These are phyloP conservation scores for Bipolaris victoriae DNA, from an alignment of 2,329 filamentous ascomycete species.

Conservation along the genomic window DNA sequence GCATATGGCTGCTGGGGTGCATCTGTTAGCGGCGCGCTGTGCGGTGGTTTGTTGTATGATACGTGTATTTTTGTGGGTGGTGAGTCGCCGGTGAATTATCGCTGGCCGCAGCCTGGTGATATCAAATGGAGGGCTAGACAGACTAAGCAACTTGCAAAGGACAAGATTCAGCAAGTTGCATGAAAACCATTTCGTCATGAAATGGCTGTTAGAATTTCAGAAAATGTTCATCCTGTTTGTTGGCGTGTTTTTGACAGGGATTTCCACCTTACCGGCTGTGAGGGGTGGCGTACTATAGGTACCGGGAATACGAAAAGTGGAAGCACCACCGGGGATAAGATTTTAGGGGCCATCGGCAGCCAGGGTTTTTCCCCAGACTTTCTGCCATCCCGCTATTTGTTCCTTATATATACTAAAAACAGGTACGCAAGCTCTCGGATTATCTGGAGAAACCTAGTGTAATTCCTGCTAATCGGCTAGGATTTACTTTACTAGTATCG, in stretches of 20 bases:
- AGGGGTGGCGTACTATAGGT: neutral
- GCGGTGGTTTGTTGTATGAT: conserved; percentile 41
- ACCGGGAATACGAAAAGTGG: too few relatives aligned
- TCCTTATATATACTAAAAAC: neutral
- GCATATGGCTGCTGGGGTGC: conserved; percentile 37
- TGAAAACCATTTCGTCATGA: neutral
- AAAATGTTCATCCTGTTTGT: too few relatives aligned
- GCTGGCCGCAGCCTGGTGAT: conserved; percentile 34
- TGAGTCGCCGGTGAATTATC: conserved; percentile 40
- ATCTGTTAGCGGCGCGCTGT: conserved; percentile 31
- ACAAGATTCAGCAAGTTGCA: conserved; percentile 22
- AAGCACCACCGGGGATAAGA: conserved; percentile 1
- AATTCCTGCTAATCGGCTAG: neutral
- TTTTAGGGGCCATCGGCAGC: neutral
- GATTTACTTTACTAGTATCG: neutral
- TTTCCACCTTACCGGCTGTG: neutral
- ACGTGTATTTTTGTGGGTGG: conserved; percentile 41
- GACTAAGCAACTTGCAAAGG: conserved; percentile 25
- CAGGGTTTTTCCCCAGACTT: neutral
- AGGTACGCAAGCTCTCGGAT: neutral
- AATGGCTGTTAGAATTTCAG: too few relatives aligned
- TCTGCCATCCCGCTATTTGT: neutral
- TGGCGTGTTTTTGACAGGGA: neutral
- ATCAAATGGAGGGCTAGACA: conserved; percentile 26
- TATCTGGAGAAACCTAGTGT: neutral